Percentiles rank a stretch among this genome's conserved stretches.
phyloP scores from a whole-genome alignment of 768 basidiomycete genomes.

The Auriculariales sp. region DNA sequence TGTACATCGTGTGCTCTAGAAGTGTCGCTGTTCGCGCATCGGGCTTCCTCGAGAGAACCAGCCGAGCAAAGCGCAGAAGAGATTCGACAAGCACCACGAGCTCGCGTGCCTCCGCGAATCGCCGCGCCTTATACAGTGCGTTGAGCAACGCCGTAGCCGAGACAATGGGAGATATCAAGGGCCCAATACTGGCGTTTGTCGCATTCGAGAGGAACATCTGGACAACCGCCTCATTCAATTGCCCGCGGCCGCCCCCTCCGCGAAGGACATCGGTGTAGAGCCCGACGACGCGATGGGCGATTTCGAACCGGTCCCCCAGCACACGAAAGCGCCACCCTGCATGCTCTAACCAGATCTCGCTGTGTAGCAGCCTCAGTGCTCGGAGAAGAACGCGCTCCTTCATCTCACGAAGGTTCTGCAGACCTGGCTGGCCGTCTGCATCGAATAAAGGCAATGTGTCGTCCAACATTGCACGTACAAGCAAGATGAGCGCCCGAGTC shows the following conservation, averaged over 20 bases:
- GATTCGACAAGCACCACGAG: constrained; percentile 56
- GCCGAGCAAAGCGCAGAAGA: constrained; percentile 43
- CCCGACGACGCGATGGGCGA: constrained; percentile 49
- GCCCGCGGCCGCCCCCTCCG: constrained; percentile 34
- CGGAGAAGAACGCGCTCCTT: constrained; percentile 77
- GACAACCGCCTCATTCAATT: constrained; percentile 38
- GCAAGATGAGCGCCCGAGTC: constrained; percentile 63
- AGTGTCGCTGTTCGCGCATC: constrained; percentile 26
- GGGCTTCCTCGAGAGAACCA: constrained; percentile 53
- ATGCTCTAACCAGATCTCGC: constrained; percentile 81
- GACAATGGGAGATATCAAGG: constrained; percentile 57
- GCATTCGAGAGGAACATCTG: constrained; percentile 64
- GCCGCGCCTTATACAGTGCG: constrained; percentile 44
- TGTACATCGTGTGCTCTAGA: constrained; percentile 58
- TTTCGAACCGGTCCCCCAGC: constrained; percentile 72
- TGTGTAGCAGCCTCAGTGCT: constrained; percentile 64
- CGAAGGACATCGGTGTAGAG: constrained; percentile 56
- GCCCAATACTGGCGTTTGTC: constrained; percentile 66
- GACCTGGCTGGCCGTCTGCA: constrained; percentile 31
- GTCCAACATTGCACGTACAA: constrained; percentile 60
- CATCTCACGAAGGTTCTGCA: constrained; percentile 33
- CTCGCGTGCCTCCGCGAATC: constrained; percentile 54
- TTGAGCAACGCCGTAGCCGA: constrained; percentile 43
- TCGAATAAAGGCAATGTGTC: constrained; percentile 39
- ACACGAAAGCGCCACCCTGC: constrained; percentile 75